Percentiles rank a stretch among this genome's conserved stretches.
These are phyloP conservation scores for Maudiozyma saulgeensis DNA, from an alignment of 805 yeast genomes.

Conservation along the genomic window DNA sequence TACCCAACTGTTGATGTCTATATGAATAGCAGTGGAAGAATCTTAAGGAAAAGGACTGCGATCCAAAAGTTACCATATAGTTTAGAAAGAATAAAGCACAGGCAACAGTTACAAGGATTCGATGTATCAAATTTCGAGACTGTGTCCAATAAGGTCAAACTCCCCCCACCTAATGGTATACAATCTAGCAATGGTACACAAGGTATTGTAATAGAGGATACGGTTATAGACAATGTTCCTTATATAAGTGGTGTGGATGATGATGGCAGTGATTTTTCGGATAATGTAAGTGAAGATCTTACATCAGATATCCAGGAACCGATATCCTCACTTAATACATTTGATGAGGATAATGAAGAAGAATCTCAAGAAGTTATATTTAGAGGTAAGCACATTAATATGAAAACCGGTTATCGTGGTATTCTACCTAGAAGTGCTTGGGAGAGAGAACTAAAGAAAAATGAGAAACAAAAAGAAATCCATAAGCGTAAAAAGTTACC, in stretches of 20 bases:
- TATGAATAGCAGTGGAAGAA: conserved; percentile 6
- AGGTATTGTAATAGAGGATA: background rate
- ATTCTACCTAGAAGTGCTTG: conserved; percentile 26
- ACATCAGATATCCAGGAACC: too few species aligned
- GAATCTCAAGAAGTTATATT: conserved; percentile 11
- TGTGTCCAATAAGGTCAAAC: conserved; percentile 12
- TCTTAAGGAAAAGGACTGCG: conserved; percentile 26
- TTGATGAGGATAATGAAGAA: background rate
- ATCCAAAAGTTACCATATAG: conserved; percentile 30
- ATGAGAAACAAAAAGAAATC: background rate
- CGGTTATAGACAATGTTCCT: background rate
- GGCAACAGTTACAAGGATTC: conserved; percentile 23
- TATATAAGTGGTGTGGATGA: background rate
- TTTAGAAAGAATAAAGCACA: conserved; percentile 26
- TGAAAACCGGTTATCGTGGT: conserved; percentile 26
- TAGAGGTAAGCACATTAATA: conserved; percentile 22
- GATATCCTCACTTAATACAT: too few species aligned
- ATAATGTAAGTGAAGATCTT: background rate
- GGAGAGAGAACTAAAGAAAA: conserved; percentile 15
- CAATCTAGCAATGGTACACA: background rate
- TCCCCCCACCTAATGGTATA: conserved; percentile 6
- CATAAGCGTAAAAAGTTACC: background rate
- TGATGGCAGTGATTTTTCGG: background rate
- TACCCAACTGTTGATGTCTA: background rate
- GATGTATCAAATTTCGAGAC: conserved; percentile 21